Conservation (phyloP, 2,329 filamentous ascomycete genomes). For the Claviceps citrina region DNA sequence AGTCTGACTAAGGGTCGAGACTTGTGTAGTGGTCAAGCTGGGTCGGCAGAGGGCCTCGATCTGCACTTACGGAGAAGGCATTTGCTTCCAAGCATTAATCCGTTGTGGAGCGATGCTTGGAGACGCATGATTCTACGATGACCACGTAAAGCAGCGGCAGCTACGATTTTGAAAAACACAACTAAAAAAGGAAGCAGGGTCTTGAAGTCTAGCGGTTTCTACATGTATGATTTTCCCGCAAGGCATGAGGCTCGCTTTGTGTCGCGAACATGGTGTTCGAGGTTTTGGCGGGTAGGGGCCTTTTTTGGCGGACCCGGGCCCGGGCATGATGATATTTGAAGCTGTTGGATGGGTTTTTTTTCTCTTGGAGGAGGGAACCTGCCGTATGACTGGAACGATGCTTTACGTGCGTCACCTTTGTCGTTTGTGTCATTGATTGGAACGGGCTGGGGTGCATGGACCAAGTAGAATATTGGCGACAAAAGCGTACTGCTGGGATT, state of each 20-base stretch:
- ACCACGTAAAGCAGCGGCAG: not conserved
- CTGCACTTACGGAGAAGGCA: not conserved
- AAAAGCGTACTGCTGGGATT: too few species aligned
- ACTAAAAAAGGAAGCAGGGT: not conserved
- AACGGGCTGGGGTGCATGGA: not conserved
- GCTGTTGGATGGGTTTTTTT: not conserved
- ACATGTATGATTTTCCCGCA: not conserved
- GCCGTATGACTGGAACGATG: conserved; percentile 1
- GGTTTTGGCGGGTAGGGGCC: not conserved
- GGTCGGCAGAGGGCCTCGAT: not conserved
- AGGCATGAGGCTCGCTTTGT: not conserved
- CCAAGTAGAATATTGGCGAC: too few species aligned
- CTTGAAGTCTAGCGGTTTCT: not conserved
- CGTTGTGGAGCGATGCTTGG: not conserved
- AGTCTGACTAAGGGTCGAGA: conserved; percentile 39
- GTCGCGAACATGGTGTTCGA: not conserved
- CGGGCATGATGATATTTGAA: not conserved
- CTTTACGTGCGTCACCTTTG: conserved; percentile 5
- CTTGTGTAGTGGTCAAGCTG: conserved; percentile 1
- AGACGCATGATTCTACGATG: not conserved
- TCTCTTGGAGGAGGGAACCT: not conserved
- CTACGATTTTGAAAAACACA: not conserved
- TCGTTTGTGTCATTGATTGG: not conserved
- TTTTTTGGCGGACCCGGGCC: not conserved
- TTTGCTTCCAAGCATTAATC: not conserved